phyloP scores from a whole-genome alignment of 1,284 basidiomycete species.

The Ustilago esculenta region DNA sequence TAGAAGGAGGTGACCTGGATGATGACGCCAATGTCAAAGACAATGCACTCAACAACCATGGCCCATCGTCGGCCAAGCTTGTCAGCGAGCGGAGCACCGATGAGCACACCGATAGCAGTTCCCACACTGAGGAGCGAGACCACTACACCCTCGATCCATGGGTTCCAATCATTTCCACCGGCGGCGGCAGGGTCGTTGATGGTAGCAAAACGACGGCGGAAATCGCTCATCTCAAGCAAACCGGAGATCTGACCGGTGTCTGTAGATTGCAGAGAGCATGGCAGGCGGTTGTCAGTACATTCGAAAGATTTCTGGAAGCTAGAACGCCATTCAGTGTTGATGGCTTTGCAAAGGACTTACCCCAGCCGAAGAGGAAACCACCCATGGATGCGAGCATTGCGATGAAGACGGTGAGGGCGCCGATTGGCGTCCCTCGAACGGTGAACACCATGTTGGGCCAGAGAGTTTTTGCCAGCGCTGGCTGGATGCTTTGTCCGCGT shows the following conservation, averaged over 20 bases:
- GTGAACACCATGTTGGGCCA: conserved; percentile 38
- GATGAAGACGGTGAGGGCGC: conserved; percentile 73
- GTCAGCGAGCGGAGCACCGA: conserved; percentile 71
- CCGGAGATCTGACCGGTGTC: conserved; percentile 83
- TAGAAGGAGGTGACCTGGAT: conserved; percentile 68
- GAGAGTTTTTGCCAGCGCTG: no score
- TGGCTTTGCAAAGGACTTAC: conserved; percentile 3
- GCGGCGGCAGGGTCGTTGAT: conserved; percentile 12
- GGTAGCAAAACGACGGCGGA: conserved; percentile 73
- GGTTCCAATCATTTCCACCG: conserved; percentile 46
- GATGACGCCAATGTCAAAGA: conserved; percentile 78
- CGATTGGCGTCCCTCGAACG: conserved; percentile 61
- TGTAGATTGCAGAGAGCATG: not conserved
- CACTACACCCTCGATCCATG: conserved; percentile 72
- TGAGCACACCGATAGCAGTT: conserved; percentile 65
- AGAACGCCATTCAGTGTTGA: no score
- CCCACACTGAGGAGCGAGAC: conserved; percentile 73
- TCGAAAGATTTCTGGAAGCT: no score
- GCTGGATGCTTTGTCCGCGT: not conserved
- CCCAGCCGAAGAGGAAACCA: conserved; percentile 77
- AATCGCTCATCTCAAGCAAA: conserved; percentile 79
- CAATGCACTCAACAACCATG: conserved; percentile 75
- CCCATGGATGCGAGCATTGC: conserved; percentile 80
- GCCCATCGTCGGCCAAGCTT: conserved; percentile 76
- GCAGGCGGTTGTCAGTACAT: not conserved